Base-by-base conservation (phyloP, 768 basidiomycete genomes). In the Trametes maxima region DNA sequence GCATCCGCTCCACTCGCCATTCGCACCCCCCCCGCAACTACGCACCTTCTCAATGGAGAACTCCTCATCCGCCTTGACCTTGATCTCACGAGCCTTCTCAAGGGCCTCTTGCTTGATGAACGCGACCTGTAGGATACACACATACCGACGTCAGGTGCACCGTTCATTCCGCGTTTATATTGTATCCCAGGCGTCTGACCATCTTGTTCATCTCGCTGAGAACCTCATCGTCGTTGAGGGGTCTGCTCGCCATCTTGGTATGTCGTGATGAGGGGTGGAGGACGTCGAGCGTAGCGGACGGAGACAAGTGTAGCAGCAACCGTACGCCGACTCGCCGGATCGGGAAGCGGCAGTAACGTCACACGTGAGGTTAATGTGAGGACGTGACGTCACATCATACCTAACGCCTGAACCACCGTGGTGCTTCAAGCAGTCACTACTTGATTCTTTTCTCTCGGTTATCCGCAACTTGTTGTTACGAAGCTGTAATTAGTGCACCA, bases 51-150 rank as follows among this genome's bases (percentile, higher is more conserved):
- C 97, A 67, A 99, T 98, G 19, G 96, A 91, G 72, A 98, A 98
- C 78, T 99, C 96, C 74, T 98, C 95, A 64, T 99, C 95, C 0
- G 97, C 96, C 75, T 99, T 99, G 62, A 98, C 94, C 65, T 84
- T 89, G 63, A 99, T 95, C 77, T 99, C 97, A 8, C 97, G 82
- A 0, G 94, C 95, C 78, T 99, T 99, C 80, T 99, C 96, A 65
- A 92, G 75, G 4, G 96, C 96, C 76, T 99, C 97, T 72, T 98
- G 97, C 77, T 93, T 96, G 83, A 98, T 98, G 82, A 98, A 98
- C 54, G 94, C 89, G 48, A 96, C 93, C 95, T 96, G 73, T 35
- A 64, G 37, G 4, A 24, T 16, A 19, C 46, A 40, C 14, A 22
- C 22, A 46, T 52, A 39, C 36, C 19, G 19, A 40, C 46, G 43